Evolutionary conservation across 495 filamentous ascomycete species (phyloP), one percentile per base, ranked within the genome.

Genomic region (Sphaerosporella brunnea): DNA sequence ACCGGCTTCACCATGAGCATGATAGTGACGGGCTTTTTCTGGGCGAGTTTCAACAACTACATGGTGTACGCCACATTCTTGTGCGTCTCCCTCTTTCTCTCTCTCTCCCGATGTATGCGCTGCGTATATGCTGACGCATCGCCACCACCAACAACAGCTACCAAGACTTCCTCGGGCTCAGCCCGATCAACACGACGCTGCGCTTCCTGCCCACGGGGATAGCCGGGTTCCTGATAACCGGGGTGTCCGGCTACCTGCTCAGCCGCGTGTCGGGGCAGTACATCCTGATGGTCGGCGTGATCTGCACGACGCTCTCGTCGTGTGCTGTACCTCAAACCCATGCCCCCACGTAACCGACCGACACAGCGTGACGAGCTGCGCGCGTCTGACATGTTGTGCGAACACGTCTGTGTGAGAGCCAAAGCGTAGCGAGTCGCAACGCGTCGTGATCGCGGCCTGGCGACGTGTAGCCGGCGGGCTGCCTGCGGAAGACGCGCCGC

Each of bases 171-270:
- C 71, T 72, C 52, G 70, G 65, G 0, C 66, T 72, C 5, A 61
- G 57, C 1, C 54, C 72, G 0, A 61, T 78, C 23, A 66, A 76
- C 52, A 78, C 74, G 0, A 77, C 73, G 0, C 58, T 78, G 8
- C 69, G 73, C 11, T 79, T 78, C 54, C 65, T 79, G 32, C 74
- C 75, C 1, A 75, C 70, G 0, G 75, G 74, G 34, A 66, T 73
- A 16, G 59, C 55, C 9, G 75, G 75, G 20, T 52, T 72, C 16
- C 43, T 67, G 23, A 69, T 66, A 4, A 68, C 67, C 5, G 56
- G 68, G 38, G 52, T 71, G 44, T 74, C 75, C 18, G 71, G 72
- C 10, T 70, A 70, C 46, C 61, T 78, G 28, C 68, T 77, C 23
- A 58, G 66, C 7, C 67, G 69, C 16, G 56, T 78, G 21, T 66